Evolutionary conservation across 495 filamentous ascomycete species (phyloP), one percentile per base, ranked within the genome.

Genomic region (Xylaria longipes): DNA sequence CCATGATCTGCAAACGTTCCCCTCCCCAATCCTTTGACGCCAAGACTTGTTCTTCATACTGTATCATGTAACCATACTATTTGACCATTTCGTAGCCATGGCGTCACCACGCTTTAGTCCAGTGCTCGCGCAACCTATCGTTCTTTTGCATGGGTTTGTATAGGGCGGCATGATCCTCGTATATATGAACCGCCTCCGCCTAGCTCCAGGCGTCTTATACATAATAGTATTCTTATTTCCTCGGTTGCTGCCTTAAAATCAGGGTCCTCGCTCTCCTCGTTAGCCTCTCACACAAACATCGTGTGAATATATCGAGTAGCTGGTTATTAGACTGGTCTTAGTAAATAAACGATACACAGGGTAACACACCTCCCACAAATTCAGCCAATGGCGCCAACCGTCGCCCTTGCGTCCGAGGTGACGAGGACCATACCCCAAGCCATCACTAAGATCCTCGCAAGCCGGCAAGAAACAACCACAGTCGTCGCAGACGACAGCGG

Each of bases 391-490:
- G 71, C 76, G 46, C 76, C 76, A 37, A 33, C 76, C 29, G 39
- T 72, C 31, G 48, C 48, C 7, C 31, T 48, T 29, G 41, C 45
- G n/a, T 29, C 68, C 43, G 65, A 74, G 29, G 39, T 68, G 27
- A 78, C 74, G 22, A 65, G 74, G 20, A 75, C 76, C 14, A 27
- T 76, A 20, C 74, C 74, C 1, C 61, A 73, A 11, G 71, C 54
- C 3, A 67, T 78, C 45, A 70, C 74, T 17, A 71, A 69, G 43
- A 62, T 78, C 45, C 60, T 76, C 41, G 67, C 72, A 5, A 71
- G 74, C 6, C 74, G 74, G 8, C 72, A 75, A 66, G 62, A 39
- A 3, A 76, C 76, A 3, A 78, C 74, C 15, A 76, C 76, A 3
- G 76, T 78, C 68, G 50, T 78, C 46, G 65, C 68, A 17, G 66